phyloP scores from a whole-genome alignment of 805 yeast species.

The Saturnispora hagleri region DNA sequence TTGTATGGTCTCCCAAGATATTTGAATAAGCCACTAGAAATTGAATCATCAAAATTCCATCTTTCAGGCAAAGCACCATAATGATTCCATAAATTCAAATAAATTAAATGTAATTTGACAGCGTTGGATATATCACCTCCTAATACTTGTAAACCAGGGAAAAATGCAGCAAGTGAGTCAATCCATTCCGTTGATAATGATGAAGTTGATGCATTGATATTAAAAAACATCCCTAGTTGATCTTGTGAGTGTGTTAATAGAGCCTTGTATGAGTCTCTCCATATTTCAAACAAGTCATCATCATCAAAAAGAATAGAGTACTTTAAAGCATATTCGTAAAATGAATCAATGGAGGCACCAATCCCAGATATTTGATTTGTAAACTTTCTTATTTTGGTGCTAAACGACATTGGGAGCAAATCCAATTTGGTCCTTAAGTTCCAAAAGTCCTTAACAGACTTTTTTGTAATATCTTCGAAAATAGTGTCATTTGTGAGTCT shows the following conservation, averaged over 20 bases:
- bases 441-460: constrained; percentile 69
- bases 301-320: constrained; percentile 66
- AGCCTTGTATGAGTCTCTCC: constrained; percentile 53
- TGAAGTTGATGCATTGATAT: constrained; percentile 50
- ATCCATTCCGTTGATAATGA: constrained; percentile 54
- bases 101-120: constrained; percentile 47
- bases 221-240: constrained; percentile 30
- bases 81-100: constrained; percentile 67
- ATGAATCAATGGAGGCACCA: constrained; percentile 89
- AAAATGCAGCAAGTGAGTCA: constrained; percentile 80
- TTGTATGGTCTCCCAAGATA: constrained; percentile 11
- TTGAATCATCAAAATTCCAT: constrained; percentile 43
- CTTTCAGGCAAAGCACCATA: constrained; percentile 84
- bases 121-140: constrained; percentile 71
- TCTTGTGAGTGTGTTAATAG: constrained; percentile 42
- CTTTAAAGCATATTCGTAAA: constrained; percentile 81
- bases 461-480: constrained; percentile 53
- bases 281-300: constrained; percentile 39
- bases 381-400: constrained; percentile 35
- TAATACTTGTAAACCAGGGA: constrained; percentile 76
- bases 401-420: constrained; percentile 70
- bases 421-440: constrained; percentile 48
- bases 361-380: constrained; percentile 59
- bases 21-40: constrained; percentile 16
- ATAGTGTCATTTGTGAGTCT: constrained; percentile 62